phyloP scores from a whole-genome alignment of 441 rosid species.

The Erodium moschatum region DNA sequence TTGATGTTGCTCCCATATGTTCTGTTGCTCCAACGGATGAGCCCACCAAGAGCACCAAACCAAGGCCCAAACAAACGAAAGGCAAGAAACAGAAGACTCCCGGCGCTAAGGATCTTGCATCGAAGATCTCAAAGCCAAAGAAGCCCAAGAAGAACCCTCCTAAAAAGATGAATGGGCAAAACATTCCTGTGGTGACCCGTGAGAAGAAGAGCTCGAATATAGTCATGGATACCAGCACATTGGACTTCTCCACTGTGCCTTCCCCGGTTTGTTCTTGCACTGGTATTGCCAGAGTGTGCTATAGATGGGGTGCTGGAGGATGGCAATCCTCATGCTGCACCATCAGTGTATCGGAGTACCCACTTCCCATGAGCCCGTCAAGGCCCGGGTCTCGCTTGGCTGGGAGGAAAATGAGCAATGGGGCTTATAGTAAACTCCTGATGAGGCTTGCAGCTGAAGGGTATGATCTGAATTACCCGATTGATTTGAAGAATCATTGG shows the following conservation, averaged over 20 bases:
- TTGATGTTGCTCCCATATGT: slow-evolving; percentile 29
- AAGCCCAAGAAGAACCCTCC: slow-evolving; percentile 30
- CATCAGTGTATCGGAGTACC: slow-evolving; percentile 38
- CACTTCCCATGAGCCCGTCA: slow-evolving; percentile 48
- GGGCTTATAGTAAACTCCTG: slow-evolving; percentile 47
- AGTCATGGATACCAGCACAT: slow-evolving; percentile 29
- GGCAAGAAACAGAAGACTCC: slow-evolving; percentile 31
- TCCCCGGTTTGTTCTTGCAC: slow-evolving; percentile 61
- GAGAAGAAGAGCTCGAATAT: slow-evolving; percentile 39
- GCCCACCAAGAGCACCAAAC: slow-evolving; percentile 22
- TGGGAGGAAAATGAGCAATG: slow-evolving; percentile 66
- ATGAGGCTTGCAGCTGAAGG: slow-evolving; percentile 44
- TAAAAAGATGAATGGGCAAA: slow-evolving; percentile 27
- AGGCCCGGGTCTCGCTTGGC: slow-evolving; percentile 47
- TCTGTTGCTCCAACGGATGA: slow-evolving; percentile 27
- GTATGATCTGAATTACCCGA: slow-evolving; percentile 40
- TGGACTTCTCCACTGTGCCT: slow-evolving; percentile 42
- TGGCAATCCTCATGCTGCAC: slow-evolving; percentile 75
- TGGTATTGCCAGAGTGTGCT: slow-evolving; percentile 43
- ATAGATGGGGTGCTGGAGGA: slow-evolving; percentile 58
- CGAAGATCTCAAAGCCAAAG: slow-evolving; percentile 33
- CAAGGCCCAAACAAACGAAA: slow-evolving; percentile 18
- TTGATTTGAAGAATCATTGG: slow-evolving; percentile 60
- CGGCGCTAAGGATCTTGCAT: slow-evolving; percentile 18
- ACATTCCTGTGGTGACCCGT: slow-evolving; percentile 34